Percentiles rank a stretch among this genome's conserved stretches.
phyloP scores from a whole-genome alignment of 768 basidiomycete species.

The Xanthoconium purpureum region DNA sequence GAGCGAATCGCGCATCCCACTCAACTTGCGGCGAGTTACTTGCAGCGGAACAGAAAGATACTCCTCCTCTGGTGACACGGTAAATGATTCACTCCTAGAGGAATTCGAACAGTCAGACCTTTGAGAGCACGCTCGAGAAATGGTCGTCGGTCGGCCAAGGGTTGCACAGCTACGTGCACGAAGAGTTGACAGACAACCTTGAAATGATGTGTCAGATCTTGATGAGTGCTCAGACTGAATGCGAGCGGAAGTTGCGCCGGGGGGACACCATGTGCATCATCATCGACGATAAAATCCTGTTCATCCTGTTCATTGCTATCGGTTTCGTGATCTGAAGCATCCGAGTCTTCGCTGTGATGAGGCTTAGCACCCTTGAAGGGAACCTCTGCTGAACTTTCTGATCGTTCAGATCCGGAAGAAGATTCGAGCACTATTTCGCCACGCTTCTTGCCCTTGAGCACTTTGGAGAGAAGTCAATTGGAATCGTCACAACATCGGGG shows the following conservation, averaged over 20 bases:
- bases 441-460: conserved; percentile 42
- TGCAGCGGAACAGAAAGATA: conserved; percentile 74
- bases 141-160: conserved; percentile 44
- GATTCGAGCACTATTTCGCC: conserved; percentile 32
- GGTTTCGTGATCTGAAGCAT: conserved; percentile 35
- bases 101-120: conserved; percentile 34
- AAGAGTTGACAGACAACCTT: conserved; percentile 87
- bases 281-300: conserved; percentile 59
- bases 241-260: conserved; percentile 59
- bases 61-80: conserved; percentile 44
- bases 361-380: conserved; percentile 50
- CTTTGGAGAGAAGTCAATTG: conserved; percentile 9
- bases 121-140: conserved; percentile 55
- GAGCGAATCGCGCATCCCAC: conserved; percentile 66
- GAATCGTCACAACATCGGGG: neutral
- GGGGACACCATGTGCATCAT: conserved; percentile 43
- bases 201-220: conserved; percentile 76
- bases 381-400: conserved; percentile 21
- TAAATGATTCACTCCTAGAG: neutral
- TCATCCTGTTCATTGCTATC: conserved; percentile 22
- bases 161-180: conserved; percentile 72
- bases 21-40: conserved; percentile 65
- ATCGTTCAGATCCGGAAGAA: conserved; percentile 33
- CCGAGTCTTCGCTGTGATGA: conserved; percentile 35
- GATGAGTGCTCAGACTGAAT: conserved; percentile 78